phyloP scores from a whole-genome alignment of 164 flowering plant genomes.

The Magnolia officinalis region DNA sequence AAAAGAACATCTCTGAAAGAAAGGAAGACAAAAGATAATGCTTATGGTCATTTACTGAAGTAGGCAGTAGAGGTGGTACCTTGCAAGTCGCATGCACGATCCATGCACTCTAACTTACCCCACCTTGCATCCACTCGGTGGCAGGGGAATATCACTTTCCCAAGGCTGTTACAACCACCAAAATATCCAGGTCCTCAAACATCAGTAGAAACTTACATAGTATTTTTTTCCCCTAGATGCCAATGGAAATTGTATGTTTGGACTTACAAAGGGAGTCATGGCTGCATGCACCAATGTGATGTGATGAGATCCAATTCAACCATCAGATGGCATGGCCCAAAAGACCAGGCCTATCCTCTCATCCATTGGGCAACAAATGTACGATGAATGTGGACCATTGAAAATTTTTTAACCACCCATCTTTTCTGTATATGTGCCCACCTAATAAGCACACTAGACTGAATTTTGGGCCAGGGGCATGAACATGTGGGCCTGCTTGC shows the following conservation, averaged over 20 bases:
- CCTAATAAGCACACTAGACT: too few relatives aligned
- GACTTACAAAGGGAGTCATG: background rate
- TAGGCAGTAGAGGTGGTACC: slow-evolving; percentile 32
- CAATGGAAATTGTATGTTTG: background rate
- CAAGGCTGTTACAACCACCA: slow-evolving; percentile 51
- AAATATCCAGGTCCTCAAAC: background rate
- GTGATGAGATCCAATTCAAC: background rate
- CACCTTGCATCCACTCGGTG: slow-evolving; percentile 93
- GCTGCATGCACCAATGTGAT: background rate
- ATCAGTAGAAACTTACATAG: background rate
- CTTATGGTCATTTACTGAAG: slow-evolving; percentile 13
- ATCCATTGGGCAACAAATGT: background rate
- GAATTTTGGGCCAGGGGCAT: too few relatives aligned
- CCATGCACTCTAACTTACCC: slow-evolving; percentile 94
- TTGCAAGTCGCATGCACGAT: slow-evolving; percentile 76
- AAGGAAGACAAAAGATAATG: background rate
- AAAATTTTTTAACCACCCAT: too few relatives aligned
- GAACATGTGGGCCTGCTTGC: too few relatives aligned
- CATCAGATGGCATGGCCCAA: background rate
- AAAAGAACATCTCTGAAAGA: background rate
- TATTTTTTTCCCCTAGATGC: background rate
- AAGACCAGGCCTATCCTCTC: background rate
- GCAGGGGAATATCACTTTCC: slow-evolving; percentile 75
- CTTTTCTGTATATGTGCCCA: too few relatives aligned
- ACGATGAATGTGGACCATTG: too few relatives aligned